Percentiles rank a stretch among this genome's conserved stretches.
phyloP scores from a whole-genome alignment of 2,329 filamentous ascomycete genomes.

The Fusarium pininemorale region DNA sequence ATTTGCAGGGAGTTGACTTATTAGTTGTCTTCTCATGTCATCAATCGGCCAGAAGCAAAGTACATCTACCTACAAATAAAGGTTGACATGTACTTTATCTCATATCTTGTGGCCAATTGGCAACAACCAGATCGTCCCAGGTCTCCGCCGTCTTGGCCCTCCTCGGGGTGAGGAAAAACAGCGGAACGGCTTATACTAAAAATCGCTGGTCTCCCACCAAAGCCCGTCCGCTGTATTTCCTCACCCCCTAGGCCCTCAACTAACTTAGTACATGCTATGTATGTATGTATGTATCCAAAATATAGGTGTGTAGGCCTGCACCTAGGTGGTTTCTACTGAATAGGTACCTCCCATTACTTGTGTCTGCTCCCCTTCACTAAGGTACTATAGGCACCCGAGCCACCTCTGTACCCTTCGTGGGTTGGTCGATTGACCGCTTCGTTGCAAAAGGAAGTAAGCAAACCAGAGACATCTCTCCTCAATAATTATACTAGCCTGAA shows the following conservation, averaged over 20 bases:
- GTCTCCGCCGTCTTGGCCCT: slow-evolving; percentile 28
- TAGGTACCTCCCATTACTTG: not conserved
- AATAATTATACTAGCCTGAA: slow-evolving; percentile 3
- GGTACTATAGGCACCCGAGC: not conserved
- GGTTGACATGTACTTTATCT: slow-evolving; percentile 19
- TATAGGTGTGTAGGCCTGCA: not conserved
- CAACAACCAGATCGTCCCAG: slow-evolving; percentile 5
- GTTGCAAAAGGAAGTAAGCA: slow-evolving; percentile 11
- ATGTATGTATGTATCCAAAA: not conserved
- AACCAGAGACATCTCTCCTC: not conserved
- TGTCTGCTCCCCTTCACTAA: slow-evolving; percentile 7
- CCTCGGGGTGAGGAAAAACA: too few relatives aligned
- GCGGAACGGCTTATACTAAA: too few relatives aligned
- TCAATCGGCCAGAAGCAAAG: slow-evolving; percentile 17
- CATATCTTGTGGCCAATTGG: slow-evolving; percentile 32
- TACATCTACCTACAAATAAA: slow-evolving; percentile 28
- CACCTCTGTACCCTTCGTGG: not conserved
- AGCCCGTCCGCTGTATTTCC: too few relatives aligned
- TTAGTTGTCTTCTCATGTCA: slow-evolving; percentile 13
- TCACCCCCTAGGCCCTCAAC: slow-evolving; percentile 25
- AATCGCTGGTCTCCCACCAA: too few relatives aligned
- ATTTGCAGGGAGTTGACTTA: slow-evolving; percentile 16
- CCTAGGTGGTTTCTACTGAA: slow-evolving; percentile 26
- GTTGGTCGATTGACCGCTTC: slow-evolving; percentile 29
- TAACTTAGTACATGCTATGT: not conserved